phyloP scores from a whole-genome alignment of 768 basidiomycete genomes.

The Mycena polygramma region DNA sequence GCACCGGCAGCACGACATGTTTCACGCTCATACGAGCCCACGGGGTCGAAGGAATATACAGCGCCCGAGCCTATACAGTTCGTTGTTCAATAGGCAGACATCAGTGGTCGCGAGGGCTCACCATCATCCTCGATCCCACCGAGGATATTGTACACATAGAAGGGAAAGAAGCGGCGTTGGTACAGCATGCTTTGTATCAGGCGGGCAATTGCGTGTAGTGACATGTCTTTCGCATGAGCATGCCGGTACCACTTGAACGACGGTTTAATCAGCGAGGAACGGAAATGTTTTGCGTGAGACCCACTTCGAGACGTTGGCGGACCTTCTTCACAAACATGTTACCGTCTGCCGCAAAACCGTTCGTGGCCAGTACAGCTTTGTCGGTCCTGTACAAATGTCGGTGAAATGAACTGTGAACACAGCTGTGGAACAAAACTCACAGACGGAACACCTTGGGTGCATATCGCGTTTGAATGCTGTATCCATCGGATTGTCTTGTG shows the following conservation, averaged over 20 bases:
- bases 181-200: constrained; percentile 99
- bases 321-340: constrained; percentile 98
- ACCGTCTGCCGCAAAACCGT: constrained; percentile 97
- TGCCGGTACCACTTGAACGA: constrained; percentile 91
- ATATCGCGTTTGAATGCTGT: constrained; percentile 82
- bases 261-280: neutral
- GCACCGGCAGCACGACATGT: constrained; percentile 96
- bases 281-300: constrained; percentile 39
- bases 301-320: constrained; percentile 93
- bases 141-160: constrained; percentile 96
- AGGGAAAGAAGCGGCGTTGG: constrained; percentile 96
- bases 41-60: constrained; percentile 99
- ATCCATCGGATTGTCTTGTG: constrained; percentile 82
- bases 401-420: neutral
- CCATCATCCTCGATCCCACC: constrained; percentile 97
- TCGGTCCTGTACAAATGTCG: constrained; percentile 75
- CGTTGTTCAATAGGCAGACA: neutral
- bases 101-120: constrained; percentile 55
- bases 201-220: constrained; percentile 94
- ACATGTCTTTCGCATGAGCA: constrained; percentile 97
- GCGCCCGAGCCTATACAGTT: constrained; percentile 92
- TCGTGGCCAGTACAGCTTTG: constrained; percentile 93
- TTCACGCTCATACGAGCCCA: constrained; percentile 97
- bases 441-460: constrained; percentile 81
- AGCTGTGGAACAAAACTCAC: constrained; percentile 53